Evolutionary conservation across 2,329 filamentous ascomycete genomes (phyloP), one percentile per base, ranked within the genome.

Genomic region (Trichoderma asperellum): DNA sequence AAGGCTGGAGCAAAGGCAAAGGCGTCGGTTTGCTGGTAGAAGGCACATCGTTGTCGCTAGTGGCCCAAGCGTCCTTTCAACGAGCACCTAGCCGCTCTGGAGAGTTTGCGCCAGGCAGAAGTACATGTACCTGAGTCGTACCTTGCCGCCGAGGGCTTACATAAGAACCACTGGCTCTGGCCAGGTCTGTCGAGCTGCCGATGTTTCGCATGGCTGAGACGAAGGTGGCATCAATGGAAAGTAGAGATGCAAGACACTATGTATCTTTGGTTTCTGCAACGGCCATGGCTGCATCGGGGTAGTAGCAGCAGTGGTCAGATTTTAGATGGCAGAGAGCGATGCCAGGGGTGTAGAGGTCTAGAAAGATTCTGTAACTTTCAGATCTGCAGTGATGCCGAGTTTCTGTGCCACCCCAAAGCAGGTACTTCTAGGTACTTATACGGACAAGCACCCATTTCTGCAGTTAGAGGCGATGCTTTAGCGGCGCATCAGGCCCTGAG

Each of bases 401-500:
- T 55, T 63, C 47, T 40, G 61, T 55, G 55, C 61, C 61, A 37
- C 61, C 53, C 37, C 47, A 11, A 55, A 55, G 24, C 24, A 24
- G 24, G 52, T 55, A 55, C 21, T 27, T 4, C 52, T 11, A 55
- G 12, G 55, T 35, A 57, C 35, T 21, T 29, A 34, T 63, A 21
- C n/a, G 14, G 53, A 32, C 60, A 32, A 64, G 63, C 32, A 29
- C 59, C 40, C 4, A 2, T 43, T 8, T 6, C 5, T 6, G 14
- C 12, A 37, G 35, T 37, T 37, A 37, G 37, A 18, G 40, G 40
- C 18, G 18, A 43, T 43, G 40, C 40, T 14, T 57, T 56, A 49
- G 63, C 63, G 53, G 63, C 52, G 24, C 53, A 53, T 37, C 53
- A 66, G 40, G 63, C 63, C 63, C 63, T 66, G 63, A 55, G 27